Conservation (phyloP, 345 rosid species). For the Citrus maxima region DNA sequence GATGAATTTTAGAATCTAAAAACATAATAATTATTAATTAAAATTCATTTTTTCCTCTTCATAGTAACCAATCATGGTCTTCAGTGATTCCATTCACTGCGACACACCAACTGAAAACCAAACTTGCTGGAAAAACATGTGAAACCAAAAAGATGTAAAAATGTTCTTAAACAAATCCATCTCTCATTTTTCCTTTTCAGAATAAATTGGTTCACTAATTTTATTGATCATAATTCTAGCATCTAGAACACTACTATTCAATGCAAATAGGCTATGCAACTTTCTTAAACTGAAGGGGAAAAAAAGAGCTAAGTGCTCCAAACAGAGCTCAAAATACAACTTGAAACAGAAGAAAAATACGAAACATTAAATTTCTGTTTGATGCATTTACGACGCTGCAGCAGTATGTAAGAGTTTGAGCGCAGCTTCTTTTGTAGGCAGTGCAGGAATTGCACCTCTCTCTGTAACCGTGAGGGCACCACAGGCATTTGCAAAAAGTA, state of each 20-base stretch:
- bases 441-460: constrained; percentile 93
- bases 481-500: constrained; percentile 77
- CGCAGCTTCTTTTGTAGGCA: constrained; percentile 75
- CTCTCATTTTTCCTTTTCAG: background rate
- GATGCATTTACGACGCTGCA: constrained; percentile 9
- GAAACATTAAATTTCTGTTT: background rate
- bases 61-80: too few relatives aligned
- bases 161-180: background rate
- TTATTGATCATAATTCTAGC: background rate
- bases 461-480: constrained; percentile 84
- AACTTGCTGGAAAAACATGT: background rate
- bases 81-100: too few relatives aligned
- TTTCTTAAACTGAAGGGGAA: background rate
- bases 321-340: background rate
- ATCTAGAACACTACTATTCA: background rate
- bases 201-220: background rate
- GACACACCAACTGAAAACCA: background rate
- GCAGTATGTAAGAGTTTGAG: constrained; percentile 35
- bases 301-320: background rate
- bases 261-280: background rate
- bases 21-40: too few relatives aligned
- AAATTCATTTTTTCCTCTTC: too few relatives aligned
- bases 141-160: background rate
- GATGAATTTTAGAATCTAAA: too few relatives aligned
- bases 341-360: constrained; percentile 4